phyloP scores from a whole-genome alignment of 2,329 filamentous ascomycete species.

The Fusarium sp. region DNA sequence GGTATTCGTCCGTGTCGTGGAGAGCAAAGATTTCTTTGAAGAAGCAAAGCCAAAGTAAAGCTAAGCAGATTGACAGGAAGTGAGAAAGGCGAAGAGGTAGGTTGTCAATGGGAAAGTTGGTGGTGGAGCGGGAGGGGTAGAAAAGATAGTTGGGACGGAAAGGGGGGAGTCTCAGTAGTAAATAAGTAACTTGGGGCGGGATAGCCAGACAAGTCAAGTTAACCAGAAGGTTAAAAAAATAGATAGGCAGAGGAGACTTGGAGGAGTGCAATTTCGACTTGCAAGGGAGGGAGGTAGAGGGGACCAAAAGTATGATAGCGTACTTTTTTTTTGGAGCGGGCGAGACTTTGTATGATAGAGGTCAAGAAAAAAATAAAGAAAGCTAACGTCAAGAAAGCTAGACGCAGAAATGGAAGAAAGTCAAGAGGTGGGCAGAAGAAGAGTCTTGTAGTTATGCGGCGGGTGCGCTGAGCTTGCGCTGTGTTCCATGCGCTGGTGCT shows the following conservation, averaged over 20 bases:
- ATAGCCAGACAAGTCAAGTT: not conserved
- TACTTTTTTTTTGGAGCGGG: slow-evolving; percentile 31
- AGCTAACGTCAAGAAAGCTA: slow-evolving; percentile 41
- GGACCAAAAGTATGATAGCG: slow-evolving; percentile 37
- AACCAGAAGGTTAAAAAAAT: slow-evolving; percentile 30
- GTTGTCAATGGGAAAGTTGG: slow-evolving; percentile 43
- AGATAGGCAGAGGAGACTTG: slow-evolving; percentile 17
- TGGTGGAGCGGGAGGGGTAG: slow-evolving; percentile 47
- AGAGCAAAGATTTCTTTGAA: slow-evolving; percentile 27
- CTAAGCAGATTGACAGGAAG: slow-evolving; percentile 26
- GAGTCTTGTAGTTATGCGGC: slow-evolving; percentile 36
- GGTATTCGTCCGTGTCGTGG: slow-evolving; percentile 20
- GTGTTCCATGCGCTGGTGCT: slow-evolving; percentile 23
- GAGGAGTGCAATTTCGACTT: slow-evolving; percentile 38
- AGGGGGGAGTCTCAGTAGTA: slow-evolving; percentile 45
- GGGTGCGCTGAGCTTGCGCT: slow-evolving; percentile 18
- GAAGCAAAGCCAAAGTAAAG: not conserved
- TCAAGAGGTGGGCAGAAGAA: slow-evolving; percentile 31
- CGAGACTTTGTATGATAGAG: slow-evolving; percentile 29
- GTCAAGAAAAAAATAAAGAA: slow-evolving; percentile 13
- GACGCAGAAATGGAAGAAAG: slow-evolving; percentile 16
- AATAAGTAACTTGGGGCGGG: slow-evolving; percentile 37
- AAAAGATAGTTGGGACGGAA: slow-evolving; percentile 38
- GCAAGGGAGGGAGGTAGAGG: slow-evolving; percentile 30
- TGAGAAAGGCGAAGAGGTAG: slow-evolving; percentile 39